A percentile compares a stretch with the other conserved stretches of the same genome.
These are phyloP conservation scores for Ustilago loliicola DNA, from an alignment of 1,284 basidiomycete species.

Conservation along the genomic window DNA sequence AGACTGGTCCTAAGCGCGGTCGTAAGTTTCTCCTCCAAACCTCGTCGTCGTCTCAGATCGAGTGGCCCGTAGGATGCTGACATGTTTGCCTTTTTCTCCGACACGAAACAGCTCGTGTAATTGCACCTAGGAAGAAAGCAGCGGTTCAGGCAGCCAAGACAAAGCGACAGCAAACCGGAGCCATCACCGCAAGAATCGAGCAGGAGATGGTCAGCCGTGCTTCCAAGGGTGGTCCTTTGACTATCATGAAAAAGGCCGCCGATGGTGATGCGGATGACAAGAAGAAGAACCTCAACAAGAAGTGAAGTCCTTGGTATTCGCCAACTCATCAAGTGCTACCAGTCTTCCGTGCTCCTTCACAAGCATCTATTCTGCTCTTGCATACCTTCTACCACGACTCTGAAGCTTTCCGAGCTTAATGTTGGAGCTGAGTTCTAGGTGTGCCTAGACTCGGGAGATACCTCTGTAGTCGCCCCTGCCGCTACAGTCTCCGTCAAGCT, in stretches of 20 bases:
- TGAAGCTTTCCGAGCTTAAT: no score
- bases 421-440: no score
- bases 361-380: background rate
- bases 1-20: constrained; percentile 54
- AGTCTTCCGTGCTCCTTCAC: no score
- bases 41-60: background rate
- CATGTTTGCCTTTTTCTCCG: background rate
- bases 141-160: constrained; percentile 48
- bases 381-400: background rate
- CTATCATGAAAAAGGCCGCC: constrained; percentile 92
- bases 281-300: constrained; percentile 54
- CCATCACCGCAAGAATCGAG: constrained; percentile 54
- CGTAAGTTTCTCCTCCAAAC: constrained; percentile 36
- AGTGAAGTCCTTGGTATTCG: constrained; percentile 11
- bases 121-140: constrained; percentile 52
- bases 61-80: background rate
- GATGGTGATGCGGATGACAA: constrained; percentile 78
- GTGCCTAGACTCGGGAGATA: no score
- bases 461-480: no score
- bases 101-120: constrained; percentile 45
- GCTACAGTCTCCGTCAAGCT: background rate
- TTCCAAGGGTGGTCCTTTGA: constrained; percentile 70
- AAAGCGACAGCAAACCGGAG: constrained; percentile 51
- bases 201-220: constrained; percentile 58
- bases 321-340: no score